These are phyloP conservation scores for Choiromyces venosus DNA, from an alignment of 495 filamentous ascomycete genomes.

Conservation along the genomic window DNA sequence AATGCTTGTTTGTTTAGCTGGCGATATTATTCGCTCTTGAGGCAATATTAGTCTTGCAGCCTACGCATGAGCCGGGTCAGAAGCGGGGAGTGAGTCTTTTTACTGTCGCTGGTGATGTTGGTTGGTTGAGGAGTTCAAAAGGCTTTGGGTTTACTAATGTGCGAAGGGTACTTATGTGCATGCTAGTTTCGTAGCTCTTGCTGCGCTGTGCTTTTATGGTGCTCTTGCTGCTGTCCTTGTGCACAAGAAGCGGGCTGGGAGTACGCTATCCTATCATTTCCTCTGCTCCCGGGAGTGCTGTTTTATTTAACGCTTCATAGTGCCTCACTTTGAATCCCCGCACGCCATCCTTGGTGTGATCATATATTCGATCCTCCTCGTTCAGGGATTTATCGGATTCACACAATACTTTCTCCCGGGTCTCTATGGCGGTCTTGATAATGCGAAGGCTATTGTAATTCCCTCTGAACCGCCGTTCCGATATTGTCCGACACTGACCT, in stretches of 20 bases:
- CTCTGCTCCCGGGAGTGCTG: background rate
- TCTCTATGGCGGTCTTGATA: constrained; percentile 70
- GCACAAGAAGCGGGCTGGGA: constrained; percentile 28
- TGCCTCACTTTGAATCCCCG: constrained; percentile 63
- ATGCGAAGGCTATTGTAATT: constrained; percentile 59
- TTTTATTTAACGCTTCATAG: constrained; percentile 1
- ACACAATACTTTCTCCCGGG: constrained; percentile 67
- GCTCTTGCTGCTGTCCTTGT: constrained; percentile 25
- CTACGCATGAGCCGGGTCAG: constrained; percentile 67
- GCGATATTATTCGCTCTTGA: constrained; percentile 69
- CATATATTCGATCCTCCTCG: constrained; percentile 63
- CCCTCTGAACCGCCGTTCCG: background rate
- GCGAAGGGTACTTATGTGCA: constrained; percentile 65
- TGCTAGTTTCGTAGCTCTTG: constrained; percentile 59
- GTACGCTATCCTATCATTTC: constrained; percentile 10
- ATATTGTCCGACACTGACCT: background rate
- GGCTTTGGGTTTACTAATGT: constrained; percentile 8
- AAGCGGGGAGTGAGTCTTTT: constrained; percentile 49
- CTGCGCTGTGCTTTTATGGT: constrained; percentile 36
- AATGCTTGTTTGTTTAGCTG: constrained; percentile 11
- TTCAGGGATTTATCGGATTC: constrained; percentile 73
- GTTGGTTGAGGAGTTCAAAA: background rate
- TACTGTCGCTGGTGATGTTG: background rate
- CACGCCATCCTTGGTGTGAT: constrained; percentile 75
- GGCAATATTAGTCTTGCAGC: constrained; percentile 79